These are phyloP conservation scores for Sclerotiophoma versabilis DNA, from an alignment of 2,329 filamentous ascomycete genomes.

Conservation along the genomic window DNA sequence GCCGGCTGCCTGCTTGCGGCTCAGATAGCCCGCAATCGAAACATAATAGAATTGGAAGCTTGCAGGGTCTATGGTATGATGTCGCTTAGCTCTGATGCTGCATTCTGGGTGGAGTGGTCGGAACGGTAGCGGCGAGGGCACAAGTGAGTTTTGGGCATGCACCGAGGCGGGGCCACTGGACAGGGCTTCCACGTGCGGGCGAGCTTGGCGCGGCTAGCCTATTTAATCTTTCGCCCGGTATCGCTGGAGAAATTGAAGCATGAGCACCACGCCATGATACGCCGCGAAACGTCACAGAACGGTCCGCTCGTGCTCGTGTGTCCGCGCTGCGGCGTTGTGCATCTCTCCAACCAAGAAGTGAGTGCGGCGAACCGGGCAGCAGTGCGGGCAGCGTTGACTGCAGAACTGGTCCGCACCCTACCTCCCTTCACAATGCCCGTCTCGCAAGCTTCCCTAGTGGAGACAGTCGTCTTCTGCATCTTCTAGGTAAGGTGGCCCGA, in stretches of 20 bases:
- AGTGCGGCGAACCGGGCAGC: background rate
- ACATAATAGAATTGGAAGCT: constrained; percentile 5
- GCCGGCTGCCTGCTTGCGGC: background rate
- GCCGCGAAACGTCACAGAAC: constrained; percentile 16
- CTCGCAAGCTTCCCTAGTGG: constrained; percentile 23
- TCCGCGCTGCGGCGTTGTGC: background rate
- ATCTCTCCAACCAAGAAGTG: background rate
- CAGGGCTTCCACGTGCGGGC: constrained; percentile 36
- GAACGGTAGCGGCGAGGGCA: constrained; percentile 9
- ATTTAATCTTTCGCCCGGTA: background rate
- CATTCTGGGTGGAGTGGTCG: constrained; percentile 9
- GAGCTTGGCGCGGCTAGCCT: constrained; percentile 12
- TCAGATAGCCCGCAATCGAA: constrained; percentile 8
- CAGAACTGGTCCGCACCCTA: constrained; percentile 1
- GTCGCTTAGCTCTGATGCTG: constrained; percentile 8
- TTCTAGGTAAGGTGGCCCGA: constrained; percentile 33
- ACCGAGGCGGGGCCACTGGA: constrained; percentile 13
- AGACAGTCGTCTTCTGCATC: constrained; percentile 18
- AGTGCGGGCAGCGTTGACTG: background rate
- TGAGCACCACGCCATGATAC: constrained; percentile 12
- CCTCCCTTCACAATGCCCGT: constrained; percentile 18
- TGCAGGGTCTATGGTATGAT: constrained; percentile 1
- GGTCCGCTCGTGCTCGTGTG: constrained; percentile 3
- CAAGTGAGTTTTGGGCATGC: constrained; percentile 8
- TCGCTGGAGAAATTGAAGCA: constrained; percentile 11